Evolutionary conservation across 2,329 filamentous ascomycete species (phyloP), one percentile per base, ranked within the genome.

Genomic region (Diplocarpon mali): DNA sequence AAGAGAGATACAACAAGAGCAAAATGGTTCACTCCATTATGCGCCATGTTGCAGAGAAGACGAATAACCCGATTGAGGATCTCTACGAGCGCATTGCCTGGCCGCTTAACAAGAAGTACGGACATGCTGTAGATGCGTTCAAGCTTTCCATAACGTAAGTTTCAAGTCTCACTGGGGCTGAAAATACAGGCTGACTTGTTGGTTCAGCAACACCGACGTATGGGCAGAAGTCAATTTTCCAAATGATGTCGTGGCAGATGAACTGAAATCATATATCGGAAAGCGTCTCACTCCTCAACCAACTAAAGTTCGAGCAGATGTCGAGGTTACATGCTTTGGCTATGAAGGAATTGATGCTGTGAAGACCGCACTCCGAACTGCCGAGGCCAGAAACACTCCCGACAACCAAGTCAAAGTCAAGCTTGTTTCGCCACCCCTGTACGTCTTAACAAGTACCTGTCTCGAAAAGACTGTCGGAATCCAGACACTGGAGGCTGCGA

Each of bases 11-110:
- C 76, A 98, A 98, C 78, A 98, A 98, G 81, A 86, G 87, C 73
- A 98, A 98, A 75, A 93, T 95, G 74, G 92, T 96, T 34, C 92
- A 98, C 69, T 93, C 87, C 44, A 95, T 98, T 68, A 90, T 98
- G 85, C 83, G 90, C 65, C 92, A 98, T 67, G 92, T 98, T 52
- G 90, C 92, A 56, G 89, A 98, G 72, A 95, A 95, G 76, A 94
- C 88, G 35, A 80, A 85, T 63, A 85, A 80, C 27, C 89, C 90
- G n/a, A 93, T 98, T 62, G 87, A 96, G 73, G 76, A 80, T 42
- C 77, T 98, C 46, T 98, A 98, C 69, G 83, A 95, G 73, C 80
- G 74, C 57, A 95, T 98, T 64, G 87, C 81, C 53, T 98, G 93
- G 93, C 92, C 93, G 40, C 71, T 98, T 61, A 94, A 95, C 79